Evolutionary conservation across 495 filamentous ascomycete genomes (phyloP).

Genomic region (Penicillium malachiteum): DNA sequence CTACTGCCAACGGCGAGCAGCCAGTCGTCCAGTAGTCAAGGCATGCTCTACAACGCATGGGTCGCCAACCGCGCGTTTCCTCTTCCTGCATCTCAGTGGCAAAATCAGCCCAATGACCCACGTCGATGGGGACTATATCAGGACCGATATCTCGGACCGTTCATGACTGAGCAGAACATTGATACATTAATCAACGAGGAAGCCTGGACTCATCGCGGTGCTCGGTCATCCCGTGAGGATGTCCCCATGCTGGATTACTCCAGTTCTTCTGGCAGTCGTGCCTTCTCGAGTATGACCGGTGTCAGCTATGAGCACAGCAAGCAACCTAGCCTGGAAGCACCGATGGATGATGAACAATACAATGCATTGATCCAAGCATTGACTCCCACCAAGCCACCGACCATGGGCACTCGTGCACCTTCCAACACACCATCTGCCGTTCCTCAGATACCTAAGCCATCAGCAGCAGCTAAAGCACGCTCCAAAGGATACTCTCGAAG

Average conservation of each 20-base stretch:
- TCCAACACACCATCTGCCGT: slow-evolving; percentile 40
- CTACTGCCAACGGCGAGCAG: slow-evolving; percentile 6
- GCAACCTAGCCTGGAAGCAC: slow-evolving; percentile 38
- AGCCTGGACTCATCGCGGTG: slow-evolving; percentile 34
- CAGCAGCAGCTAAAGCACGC: slow-evolving; percentile 35
- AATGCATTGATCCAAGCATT: slow-evolving; percentile 42
- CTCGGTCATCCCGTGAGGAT: slow-evolving; percentile 47
- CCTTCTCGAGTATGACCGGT: slow-evolving; percentile 44
- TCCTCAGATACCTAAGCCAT: slow-evolving; percentile 26
- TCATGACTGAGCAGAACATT: slow-evolving; percentile 27
- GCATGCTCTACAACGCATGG: slow-evolving; percentile 24
- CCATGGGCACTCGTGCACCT: slow-evolving; percentile 37
- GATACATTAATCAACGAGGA: slow-evolving; percentile 33
- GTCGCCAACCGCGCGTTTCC: slow-evolving; percentile 23
- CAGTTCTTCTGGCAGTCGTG: slow-evolving; percentile 41
- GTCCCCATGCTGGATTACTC: slow-evolving; percentile 56
- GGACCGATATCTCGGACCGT: slow-evolving; percentile 42
- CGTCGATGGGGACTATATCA: slow-evolving; percentile 13
- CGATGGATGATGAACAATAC: slow-evolving; percentile 38
- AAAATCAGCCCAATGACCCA: slow-evolving; percentile 1
- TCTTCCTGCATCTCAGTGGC: slow-evolving; percentile 17
- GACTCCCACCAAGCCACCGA: slow-evolving; percentile 39
- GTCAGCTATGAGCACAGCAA: slow-evolving; percentile 47
- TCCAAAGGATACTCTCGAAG: slow-evolving; percentile 29
- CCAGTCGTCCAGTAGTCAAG: slow-evolving; percentile 19